phyloP scores from a whole-genome alignment of 345 rosid species.

The Trapa bicornis region DNA sequence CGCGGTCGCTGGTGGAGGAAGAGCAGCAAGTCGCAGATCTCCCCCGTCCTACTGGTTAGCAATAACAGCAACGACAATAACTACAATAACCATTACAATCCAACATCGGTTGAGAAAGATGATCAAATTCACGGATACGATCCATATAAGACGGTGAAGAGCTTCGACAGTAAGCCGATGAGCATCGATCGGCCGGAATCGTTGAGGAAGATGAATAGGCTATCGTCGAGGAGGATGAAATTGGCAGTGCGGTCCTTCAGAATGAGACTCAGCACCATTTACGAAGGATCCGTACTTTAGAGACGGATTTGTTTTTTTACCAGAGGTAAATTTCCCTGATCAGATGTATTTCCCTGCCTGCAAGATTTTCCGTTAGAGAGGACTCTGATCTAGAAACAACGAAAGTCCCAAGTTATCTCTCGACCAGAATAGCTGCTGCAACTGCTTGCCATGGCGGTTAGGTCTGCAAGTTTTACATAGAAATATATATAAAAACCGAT shows the following conservation, averaged over 20 bases:
- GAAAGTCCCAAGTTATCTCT: too few species aligned
- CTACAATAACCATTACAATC: neutral
- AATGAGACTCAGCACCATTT: slow-evolving; percentile 53
- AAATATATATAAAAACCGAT: too few species aligned
- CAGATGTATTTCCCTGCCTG: too few species aligned
- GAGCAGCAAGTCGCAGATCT: slow-evolving; percentile 1
- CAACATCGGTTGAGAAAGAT: neutral
- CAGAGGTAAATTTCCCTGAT: too few species aligned
- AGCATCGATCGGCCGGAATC: slow-evolving; percentile 43
- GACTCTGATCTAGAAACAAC: too few species aligned
- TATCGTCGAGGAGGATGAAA: slow-evolving; percentile 53
- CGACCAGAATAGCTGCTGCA: too few species aligned
- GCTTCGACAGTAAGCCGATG: neutral
- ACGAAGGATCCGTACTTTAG: slow-evolving; percentile 52
- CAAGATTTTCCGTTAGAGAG: too few species aligned
- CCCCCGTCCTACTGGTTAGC: neutral
- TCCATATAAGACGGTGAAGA: neutral
- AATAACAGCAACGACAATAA: neutral
- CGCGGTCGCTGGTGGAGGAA: neutral
- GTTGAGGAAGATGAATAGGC: slow-evolving; percentile 34
- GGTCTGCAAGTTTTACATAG: too few species aligned
- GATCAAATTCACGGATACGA: neutral
- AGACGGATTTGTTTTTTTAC: too few species aligned
- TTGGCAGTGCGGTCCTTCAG: slow-evolving; percentile 70
- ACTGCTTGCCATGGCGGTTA: too few species aligned